Evolutionary conservation across 306 rosid species (phyloP), one percentile per base, ranked within the genome.

Genomic region (Abrus pulchellus): DNA sequence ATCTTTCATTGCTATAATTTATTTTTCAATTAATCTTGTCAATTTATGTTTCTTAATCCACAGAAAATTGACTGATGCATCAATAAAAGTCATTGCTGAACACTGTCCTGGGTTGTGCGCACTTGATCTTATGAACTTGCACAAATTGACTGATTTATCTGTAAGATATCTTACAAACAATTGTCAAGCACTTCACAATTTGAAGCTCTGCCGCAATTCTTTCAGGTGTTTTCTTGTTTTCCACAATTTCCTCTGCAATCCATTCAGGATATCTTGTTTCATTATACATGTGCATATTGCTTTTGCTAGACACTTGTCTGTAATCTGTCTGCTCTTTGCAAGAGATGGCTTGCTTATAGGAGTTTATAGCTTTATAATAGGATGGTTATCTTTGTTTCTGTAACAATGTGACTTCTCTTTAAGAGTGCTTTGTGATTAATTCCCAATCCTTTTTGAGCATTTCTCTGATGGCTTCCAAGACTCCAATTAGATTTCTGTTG

Each of bases 31-130:
- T n/a, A 49, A 76, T 54, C 53, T 71, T 71, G 68, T 66, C 47
- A 68, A 56, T 62, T 70, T 66, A 10, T 77, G 76, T 13, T 55
- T 62, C 79, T 66, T 9, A 49, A 83, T 74, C 38, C 80, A 90
- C 92, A 95, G 99, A 82, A 83, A 90, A 33, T 81, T 95, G 85
- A 93, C 97, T 11, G 90, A 91, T 83, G 85, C 84, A 20, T 93
- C 99, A 27, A 48, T 89, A 14, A 81, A 89, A 86, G 77, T 80
- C 76, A 89, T 93, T 59, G 90, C 97, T 36, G 87, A 92, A 79
- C 78, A 74, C 28, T 93, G 97, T 78, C 83, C 90, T 4, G 76
- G 70, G 61, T 84, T 95, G 76, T 67, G 80, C 9, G 80, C 82
- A 1, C 87, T 95, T 44, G 93, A 95, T 85, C 89, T 95, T 52